Percentiles rank a stretch among this genome's conserved stretches.
These are phyloP conservation scores for Dothideomycetidae sp. DNA, from an alignment of 2,329 filamentous ascomycete genomes.

Conservation along the genomic window DNA sequence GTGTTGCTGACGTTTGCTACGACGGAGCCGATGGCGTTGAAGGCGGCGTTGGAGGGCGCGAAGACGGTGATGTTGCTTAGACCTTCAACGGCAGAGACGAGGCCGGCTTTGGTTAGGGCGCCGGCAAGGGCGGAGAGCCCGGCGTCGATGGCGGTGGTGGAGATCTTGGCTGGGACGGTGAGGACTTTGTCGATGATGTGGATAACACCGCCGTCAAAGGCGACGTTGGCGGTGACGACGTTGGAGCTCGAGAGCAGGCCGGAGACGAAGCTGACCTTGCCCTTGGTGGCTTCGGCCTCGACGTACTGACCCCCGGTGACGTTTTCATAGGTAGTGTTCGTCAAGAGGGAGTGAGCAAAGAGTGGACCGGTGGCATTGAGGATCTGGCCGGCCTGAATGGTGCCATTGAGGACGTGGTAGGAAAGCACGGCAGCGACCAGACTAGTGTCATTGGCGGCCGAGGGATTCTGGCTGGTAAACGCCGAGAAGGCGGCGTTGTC, in stretches of 20 bases:
- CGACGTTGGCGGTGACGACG: conserved; percentile 32
- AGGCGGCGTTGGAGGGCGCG: conserved; percentile 46
- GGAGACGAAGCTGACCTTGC: conserved; percentile 37
- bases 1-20: conserved; percentile 33
- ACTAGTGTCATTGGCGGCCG: conserved; percentile 19
- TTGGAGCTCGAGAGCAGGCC: conserved; percentile 37
- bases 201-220: conserved; percentile 32
- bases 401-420: conserved; percentile 47
- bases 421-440: conserved; percentile 34
- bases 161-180: conserved; percentile 23
- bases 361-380: conserved; percentile 22
- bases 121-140: conserved; percentile 29
- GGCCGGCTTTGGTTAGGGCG: conserved; percentile 26
- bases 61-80: conserved; percentile 47
- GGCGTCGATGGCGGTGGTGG: conserved; percentile 21
- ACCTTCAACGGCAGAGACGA: conserved; percentile 29
- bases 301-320: conserved; percentile 47
- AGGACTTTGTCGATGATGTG: conserved; percentile 34
- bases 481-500: conserved; percentile 30
- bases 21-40: conserved; percentile 42
- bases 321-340: conserved; percentile 39
- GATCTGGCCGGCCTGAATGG: conserved; percentile 26
- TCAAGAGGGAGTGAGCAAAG: conserved; percentile 38
- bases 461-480: conserved; percentile 19
- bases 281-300: conserved; percentile 28